phyloP scores from a whole-genome alignment of 768 basidiomycete genomes.

The Cystobasidium tubakii region DNA sequence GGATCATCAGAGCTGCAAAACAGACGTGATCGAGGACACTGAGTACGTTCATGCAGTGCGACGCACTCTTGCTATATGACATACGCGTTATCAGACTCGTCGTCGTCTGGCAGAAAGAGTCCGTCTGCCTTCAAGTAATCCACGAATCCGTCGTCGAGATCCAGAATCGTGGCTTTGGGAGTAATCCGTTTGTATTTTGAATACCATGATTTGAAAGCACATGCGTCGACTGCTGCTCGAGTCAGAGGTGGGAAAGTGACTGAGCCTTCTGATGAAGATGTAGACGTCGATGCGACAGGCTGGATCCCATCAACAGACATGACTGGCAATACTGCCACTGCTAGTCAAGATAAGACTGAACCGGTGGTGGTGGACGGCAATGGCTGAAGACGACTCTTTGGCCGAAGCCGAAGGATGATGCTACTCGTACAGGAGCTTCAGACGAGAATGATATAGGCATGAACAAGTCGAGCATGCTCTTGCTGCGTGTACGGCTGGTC shows the following conservation, averaged over 20 bases:
- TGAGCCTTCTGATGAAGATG: not conserved
- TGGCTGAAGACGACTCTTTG: not conserved
- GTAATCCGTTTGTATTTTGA: constrained; percentile 60
- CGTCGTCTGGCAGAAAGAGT: constrained; percentile 69
- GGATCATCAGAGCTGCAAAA: constrained; percentile 34
- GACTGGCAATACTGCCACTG: not conserved
- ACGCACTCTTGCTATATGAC: constrained; percentile 4
- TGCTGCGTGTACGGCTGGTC: too few relatives aligned
- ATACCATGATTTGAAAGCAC: constrained; percentile 66
- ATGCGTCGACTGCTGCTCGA: constrained; percentile 42
- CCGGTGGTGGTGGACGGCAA: not conserved
- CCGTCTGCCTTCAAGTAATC: constrained; percentile 75
- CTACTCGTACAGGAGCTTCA: too few relatives aligned
- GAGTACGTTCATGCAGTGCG: too few relatives aligned
- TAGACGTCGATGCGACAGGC: not conserved
- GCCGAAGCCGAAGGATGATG: too few relatives aligned
- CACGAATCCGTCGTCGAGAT: constrained; percentile 60
- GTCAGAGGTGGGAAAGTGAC: constrained; percentile 37
- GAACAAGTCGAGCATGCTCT: too few relatives aligned
- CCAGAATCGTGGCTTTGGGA: constrained; percentile 70
- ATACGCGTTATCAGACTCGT: not conserved
- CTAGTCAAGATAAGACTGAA: not conserved
- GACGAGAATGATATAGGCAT: too few relatives aligned
- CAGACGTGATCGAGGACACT: constrained; percentile 2
- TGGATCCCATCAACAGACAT: not conserved